Percentiles rank a stretch among this genome's conserved stretches.
These are phyloP conservation scores for Trichoderma lentiforme DNA, from an alignment of 2,329 filamentous ascomycete genomes.

Conservation along the genomic window DNA sequence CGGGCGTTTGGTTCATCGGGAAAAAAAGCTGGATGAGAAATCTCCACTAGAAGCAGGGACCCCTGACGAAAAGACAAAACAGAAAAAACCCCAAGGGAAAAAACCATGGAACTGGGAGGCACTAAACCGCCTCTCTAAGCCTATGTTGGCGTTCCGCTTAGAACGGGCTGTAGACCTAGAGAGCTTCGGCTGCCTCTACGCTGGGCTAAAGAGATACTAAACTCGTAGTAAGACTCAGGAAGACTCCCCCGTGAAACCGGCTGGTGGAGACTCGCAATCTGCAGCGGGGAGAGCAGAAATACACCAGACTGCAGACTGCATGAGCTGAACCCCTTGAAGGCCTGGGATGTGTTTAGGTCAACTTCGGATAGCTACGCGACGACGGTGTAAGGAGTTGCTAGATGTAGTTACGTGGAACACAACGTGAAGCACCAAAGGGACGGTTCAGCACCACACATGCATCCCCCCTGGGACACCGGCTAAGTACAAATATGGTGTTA, in stretches of 20 bases:
- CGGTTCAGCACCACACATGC: not conserved
- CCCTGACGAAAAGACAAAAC: not conserved
- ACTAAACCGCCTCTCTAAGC: not conserved
- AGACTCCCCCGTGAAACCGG: slow-evolving; percentile 8
- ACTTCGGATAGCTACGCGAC: not conserved
- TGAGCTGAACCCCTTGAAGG: not conserved
- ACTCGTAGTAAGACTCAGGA: not conserved
- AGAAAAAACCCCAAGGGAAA: not conserved
- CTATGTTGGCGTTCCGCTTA: not conserved
- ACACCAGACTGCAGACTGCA: not conserved
- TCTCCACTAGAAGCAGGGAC: not conserved
- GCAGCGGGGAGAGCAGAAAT: not conserved
- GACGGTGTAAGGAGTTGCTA: not conserved
- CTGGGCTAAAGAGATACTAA: not conserved
- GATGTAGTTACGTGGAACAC: not conserved
- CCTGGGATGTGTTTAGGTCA: not conserved
- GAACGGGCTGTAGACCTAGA: not conserved
- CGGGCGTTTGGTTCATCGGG: not conserved
- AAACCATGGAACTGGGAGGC: not conserved
- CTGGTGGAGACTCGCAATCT: not conserved
- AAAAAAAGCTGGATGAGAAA: not conserved
- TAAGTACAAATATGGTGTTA: not conserved
- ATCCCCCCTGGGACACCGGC: not conserved
- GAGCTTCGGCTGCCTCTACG: not conserved
- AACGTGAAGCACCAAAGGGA: not conserved